Evolutionary conservation across 2,329 filamentous ascomycete species (phyloP).

Genomic region (Venturia carpophila): DNA sequence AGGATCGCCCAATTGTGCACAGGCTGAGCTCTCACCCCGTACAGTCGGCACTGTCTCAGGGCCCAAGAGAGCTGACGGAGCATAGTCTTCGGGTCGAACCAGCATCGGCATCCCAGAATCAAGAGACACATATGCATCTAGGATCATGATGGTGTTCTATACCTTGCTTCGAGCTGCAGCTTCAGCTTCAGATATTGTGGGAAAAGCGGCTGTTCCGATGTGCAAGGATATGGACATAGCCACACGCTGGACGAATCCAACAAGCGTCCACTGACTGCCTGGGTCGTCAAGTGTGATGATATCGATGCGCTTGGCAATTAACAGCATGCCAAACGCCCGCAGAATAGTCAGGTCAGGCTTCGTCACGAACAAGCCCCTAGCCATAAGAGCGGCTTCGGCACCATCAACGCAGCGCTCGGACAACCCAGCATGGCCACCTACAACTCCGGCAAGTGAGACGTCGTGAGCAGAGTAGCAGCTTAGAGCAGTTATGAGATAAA

Average conservation of each 20-base stretch:
- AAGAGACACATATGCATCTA: conserved; percentile 11
- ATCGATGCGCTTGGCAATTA: conserved; percentile 12
- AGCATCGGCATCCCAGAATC: conserved; percentile 16
- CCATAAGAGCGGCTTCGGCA: conserved; percentile 10
- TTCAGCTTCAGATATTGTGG: conserved; percentile 13
- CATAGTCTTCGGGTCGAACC: conserved; percentile 13
- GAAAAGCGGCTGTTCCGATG: conserved; percentile 1
- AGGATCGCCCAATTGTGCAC: background rate
- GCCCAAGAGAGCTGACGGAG: background rate
- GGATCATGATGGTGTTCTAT: conserved; percentile 17
- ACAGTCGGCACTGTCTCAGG: background rate
- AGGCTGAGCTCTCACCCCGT: background rate
- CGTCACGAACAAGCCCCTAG: conserved; percentile 8
- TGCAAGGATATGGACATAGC: conserved; percentile 16
- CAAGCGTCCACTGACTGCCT: conserved; percentile 8
- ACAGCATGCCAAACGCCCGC: conserved; percentile 14
- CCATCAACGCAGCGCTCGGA: conserved; percentile 15
- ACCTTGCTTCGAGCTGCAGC: conserved; percentile 9
- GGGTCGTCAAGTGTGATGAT: conserved; percentile 16
- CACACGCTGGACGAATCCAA: conserved; percentile 14
- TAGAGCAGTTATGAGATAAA: conserved; percentile 18
- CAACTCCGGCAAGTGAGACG: background rate
- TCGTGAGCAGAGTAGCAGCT: conserved; percentile 10
- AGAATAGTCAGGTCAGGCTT: conserved; percentile 16
- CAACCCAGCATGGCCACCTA: conserved; percentile 8